Percentiles rank a stretch among this genome's conserved stretches.
Conservation (phyloP, 164 flowering plant genomes). For the Magnolia kwangsiensis region DNA sequence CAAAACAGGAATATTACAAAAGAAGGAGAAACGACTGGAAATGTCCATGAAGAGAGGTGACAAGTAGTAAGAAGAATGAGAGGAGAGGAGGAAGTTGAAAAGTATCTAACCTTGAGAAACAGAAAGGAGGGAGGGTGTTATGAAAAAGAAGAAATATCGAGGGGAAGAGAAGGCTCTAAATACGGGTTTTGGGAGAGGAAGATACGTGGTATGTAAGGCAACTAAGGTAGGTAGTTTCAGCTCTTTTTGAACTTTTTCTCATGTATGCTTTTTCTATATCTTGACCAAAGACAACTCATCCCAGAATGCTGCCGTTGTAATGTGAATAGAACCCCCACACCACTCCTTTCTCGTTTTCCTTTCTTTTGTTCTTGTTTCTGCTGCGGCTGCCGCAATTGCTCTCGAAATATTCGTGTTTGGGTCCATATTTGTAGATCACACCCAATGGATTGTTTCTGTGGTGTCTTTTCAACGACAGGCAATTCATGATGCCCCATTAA, state of each 20-base stretch:
- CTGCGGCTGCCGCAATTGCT: too few relatives aligned
- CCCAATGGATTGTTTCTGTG: too few relatives aligned
- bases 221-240: slow-evolving; percentile 34
- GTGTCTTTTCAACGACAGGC: too few relatives aligned
- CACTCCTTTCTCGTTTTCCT: not conserved
- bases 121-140: not conserved
- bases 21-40: slow-evolving; percentile 6
- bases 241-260: slow-evolving; percentile 15
- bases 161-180: slow-evolving; percentile 35
- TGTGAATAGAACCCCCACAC: not conserved
- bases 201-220: slow-evolving; percentile 71
- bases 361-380: not conserved
- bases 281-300: slow-evolving; percentile 32
- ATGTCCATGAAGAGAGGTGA: not conserved
- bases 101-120: not conserved
- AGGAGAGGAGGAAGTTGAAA: not conserved
- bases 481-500: too few relatives aligned
- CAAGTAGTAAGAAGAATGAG: not conserved
- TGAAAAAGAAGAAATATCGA: slow-evolving; percentile 14
- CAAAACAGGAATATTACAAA: not conserved
- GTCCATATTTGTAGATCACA: too few relatives aligned
- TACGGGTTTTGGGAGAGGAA: slow-evolving; percentile 41
- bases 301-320: not conserved
- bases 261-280: slow-evolving; percentile 14
- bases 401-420: too few relatives aligned